Evolutionary conservation across 345 rosid species (phyloP).

Genomic region (Hirschfeldia incana): DNA sequence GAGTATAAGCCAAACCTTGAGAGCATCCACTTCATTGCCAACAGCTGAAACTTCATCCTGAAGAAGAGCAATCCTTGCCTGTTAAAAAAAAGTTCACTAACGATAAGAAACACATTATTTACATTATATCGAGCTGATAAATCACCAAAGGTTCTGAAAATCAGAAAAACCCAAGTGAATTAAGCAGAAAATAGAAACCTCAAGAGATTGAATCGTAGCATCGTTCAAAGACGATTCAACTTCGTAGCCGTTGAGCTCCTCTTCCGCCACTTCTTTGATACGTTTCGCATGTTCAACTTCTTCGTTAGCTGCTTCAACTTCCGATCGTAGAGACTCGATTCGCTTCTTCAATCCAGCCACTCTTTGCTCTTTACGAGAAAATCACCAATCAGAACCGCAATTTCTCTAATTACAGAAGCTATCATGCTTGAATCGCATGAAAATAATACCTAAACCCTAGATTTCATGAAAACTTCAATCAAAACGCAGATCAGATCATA

Average conservation of each 20-base stretch:
- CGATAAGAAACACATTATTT: background rate
- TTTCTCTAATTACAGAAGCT: background rate
- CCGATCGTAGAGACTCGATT: conserved; percentile 47
- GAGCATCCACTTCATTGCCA: conserved; percentile 41
- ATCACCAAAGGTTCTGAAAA: too few species aligned
- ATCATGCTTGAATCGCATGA: background rate
- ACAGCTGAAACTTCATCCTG: conserved; percentile 56
- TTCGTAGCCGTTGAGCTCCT: conserved; percentile 68
- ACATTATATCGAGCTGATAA: too few species aligned
- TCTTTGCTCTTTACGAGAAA: conserved; percentile 54
- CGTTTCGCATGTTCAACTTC: conserved; percentile 56
- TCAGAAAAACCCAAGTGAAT: too few species aligned
- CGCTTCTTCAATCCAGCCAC: conserved; percentile 53
- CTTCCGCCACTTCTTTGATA: conserved; percentile 59
- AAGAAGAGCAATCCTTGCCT: conserved; percentile 60
- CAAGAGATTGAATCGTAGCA: conserved; percentile 57
- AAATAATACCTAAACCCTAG: background rate
- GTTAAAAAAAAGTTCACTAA: conserved; percentile 2
- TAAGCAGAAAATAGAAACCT: conserved; percentile 38
- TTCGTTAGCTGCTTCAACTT: conserved; percentile 48
- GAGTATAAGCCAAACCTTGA: background rate
- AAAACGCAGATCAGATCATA: background rate
- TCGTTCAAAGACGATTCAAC: conserved; percentile 58
- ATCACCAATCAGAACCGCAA: conserved; percentile 7
- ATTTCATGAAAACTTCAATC: background rate